Conservation (phyloP, 2,329 filamentous ascomycete genomes). For the Monilinia aucupariae region DNA sequence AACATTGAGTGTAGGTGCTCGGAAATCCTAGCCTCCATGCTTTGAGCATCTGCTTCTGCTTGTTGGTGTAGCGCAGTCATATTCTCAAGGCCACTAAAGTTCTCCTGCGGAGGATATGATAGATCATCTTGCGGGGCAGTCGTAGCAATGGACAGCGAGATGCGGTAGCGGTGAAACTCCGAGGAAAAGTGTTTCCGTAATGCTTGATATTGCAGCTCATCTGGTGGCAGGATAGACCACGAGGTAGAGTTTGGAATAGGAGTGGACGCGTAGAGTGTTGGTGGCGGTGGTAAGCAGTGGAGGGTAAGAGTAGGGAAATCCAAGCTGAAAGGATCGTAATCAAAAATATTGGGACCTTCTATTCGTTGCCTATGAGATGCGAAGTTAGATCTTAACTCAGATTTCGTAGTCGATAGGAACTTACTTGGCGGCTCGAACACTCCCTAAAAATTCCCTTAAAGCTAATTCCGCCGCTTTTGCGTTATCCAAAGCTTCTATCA, state of each 20-base stretch:
- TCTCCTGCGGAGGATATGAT: conserved; percentile 41
- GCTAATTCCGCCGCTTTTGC: conserved; percentile 79
- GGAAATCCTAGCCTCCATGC: conserved; percentile 61
- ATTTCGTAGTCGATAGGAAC: conserved; percentile 30
- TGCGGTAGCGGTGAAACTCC: conserved; percentile 62
- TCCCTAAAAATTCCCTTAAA: conserved; percentile 73
- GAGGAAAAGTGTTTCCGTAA: conserved; percentile 62
- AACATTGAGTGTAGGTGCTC: conserved; percentile 75
- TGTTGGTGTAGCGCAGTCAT: conserved; percentile 35
- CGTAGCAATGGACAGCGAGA: conserved; percentile 46
- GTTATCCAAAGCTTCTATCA: conserved; percentile 69
- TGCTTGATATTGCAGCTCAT: conserved; percentile 66
- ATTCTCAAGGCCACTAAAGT: conserved; percentile 30
- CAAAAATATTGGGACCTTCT: conserved; percentile 56
- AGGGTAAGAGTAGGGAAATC: conserved; percentile 83
- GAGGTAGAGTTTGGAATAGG: conserved; percentile 73
- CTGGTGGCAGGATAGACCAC: conserved; percentile 75
- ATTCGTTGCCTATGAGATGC: conserved; percentile 45
- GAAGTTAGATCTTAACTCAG: neutral
- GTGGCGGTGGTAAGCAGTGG: conserved; percentile 72
- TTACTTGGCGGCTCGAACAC: conserved; percentile 77
- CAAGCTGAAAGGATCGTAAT: conserved; percentile 79
- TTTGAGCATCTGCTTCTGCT: conserved; percentile 37
- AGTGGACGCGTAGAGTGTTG: conserved; percentile 70
- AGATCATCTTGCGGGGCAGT: conserved; percentile 47